Base-by-base conservation (phyloP, 345 rosid species). In the Boechera stricta region DNA sequence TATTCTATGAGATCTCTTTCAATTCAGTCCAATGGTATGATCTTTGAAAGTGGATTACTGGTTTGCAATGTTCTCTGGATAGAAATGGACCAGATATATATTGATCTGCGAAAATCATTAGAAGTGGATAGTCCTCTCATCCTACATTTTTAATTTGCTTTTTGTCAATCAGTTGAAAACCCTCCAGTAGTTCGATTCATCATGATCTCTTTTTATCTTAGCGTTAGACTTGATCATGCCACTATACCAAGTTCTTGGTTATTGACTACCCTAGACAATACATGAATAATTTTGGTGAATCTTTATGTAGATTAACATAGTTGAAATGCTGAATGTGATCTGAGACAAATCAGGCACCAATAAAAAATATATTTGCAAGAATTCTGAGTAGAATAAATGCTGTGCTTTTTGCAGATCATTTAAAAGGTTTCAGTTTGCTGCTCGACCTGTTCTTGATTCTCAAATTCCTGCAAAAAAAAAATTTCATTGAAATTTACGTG, bases 361-460 rank as follows among this genome's bases (percentile, higher is more conserved):
- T 15, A 6, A n/a, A 3, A 15, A 0, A 47, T 47, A 6, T 47
- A n/a, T 6, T 15, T 47, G 9, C 24, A n/a, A 47, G 21, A n/a
- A 47, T 47, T n/a, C 9, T 47, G 9, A 47, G 21, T 7, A 1
- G 4, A 39, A 21, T 24, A 24, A 26, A 39, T 62, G 26, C 41
- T 57, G 11, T 32, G 26, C 47, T 36, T 60, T 16, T 8, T 59
- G 29, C 9, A 64, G 69, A 64, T 66, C 42, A 48, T 32, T 48
- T 28, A 2, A 16, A 32, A 31, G 44, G 33, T 33, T 49, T 49
- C 4, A 49, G 32, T 55, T 63, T 63, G 21, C 52, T 42, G 35
- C 36, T 42, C 7, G 3, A 49, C 36, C 51, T 42, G 52, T 18
- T 56, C 36, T 12, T 62, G 33, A 3, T 39, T 10, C n/a, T 61